Percentiles rank a stretch among this genome's conserved stretches.
These are phyloP conservation scores for Termitomyces sp. DNA, from an alignment of 768 basidiomycete species.

Conservation along the genomic window DNA sequence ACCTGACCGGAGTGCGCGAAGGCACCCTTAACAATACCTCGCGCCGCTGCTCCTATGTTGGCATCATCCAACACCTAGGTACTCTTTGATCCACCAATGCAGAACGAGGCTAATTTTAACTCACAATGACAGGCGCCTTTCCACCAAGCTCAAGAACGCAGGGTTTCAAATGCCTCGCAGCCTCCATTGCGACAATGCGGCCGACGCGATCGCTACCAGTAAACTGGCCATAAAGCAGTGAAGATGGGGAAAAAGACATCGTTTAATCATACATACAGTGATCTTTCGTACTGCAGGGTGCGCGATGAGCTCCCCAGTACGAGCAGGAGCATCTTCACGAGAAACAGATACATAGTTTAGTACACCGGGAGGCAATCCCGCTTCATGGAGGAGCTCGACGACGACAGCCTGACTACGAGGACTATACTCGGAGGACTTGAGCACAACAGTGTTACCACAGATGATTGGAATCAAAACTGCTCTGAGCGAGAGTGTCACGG, in stretches of 20 bases:
- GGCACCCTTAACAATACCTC: constrained; percentile 38
- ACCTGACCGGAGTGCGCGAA: constrained; percentile 48
- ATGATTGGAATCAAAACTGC: constrained; percentile 42
- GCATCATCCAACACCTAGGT: constrained; percentile 47
- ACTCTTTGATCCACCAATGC: background rate
- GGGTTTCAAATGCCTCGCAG: constrained; percentile 51
- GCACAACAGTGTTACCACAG: constrained; percentile 52
- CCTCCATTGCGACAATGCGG: constrained; percentile 45
- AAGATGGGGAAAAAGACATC: background rate
- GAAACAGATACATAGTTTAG: constrained; percentile 51
- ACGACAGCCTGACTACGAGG: constrained; percentile 43
- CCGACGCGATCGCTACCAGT: constrained; percentile 55
- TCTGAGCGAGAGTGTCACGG: constrained; percentile 37
- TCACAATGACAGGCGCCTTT: constrained; percentile 46
- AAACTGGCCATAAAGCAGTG: constrained; percentile 28
- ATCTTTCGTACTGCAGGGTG: constrained; percentile 49
- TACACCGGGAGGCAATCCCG: constrained; percentile 57
- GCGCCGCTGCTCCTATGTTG: constrained; percentile 47
- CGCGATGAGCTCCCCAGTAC: constrained; percentile 49
- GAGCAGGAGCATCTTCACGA: constrained; percentile 33
- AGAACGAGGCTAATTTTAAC: constrained; percentile 9
- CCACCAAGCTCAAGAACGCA: constrained; percentile 54
- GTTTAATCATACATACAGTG: constrained; percentile 31
- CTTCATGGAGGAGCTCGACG: constrained; percentile 45
- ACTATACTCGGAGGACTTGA: constrained; percentile 48